Evolutionary conservation across 1,284 basidiomycete genomes (phyloP).

Genomic region (Trametes sp.): DNA sequence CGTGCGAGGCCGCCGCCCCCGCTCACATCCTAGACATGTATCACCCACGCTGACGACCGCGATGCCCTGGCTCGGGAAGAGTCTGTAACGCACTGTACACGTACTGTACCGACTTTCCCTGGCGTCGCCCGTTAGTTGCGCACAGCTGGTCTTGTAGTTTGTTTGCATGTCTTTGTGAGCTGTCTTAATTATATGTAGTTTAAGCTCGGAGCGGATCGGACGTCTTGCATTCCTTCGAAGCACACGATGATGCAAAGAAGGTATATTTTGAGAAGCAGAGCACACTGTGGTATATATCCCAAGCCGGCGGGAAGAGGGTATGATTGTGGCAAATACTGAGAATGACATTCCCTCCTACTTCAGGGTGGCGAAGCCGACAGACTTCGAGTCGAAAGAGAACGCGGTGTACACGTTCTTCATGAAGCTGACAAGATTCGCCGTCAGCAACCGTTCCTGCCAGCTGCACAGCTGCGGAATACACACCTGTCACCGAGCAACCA

Average conservation of each 20-base stretch:
- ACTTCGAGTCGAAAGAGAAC: slow-evolving; percentile 35
- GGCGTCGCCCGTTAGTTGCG: slow-evolving; percentile 21
- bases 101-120: slow-evolving; percentile 23
- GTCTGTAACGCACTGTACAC: slow-evolving; percentile 13
- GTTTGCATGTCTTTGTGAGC: slow-evolving; percentile 25
- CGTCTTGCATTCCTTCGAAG: no score
- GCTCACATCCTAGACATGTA: slow-evolving; percentile 23
- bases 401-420: slow-evolving; percentile 40
- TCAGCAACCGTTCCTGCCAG: not conserved
- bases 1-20: slow-evolving; percentile 20
- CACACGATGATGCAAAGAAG: no score
- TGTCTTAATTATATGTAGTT: slow-evolving; percentile 26
- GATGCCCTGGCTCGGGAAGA: slow-evolving; percentile 27
- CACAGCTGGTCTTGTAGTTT: slow-evolving; percentile 17
- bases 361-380: slow-evolving; percentile 39
- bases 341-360: slow-evolving; percentile 17
- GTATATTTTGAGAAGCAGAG: no score
- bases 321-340: not conserved
- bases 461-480: not conserved
- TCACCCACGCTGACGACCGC: slow-evolving; percentile 20
- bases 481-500: slow-evolving; percentile 42
- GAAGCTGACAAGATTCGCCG: slow-evolving; percentile 25
- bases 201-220: slow-evolving; percentile 20
- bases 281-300: no score
- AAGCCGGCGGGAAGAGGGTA: no score